Evolutionary conservation across 805 yeast genomes (phyloP), one percentile per base, ranked within the genome.

Genomic region (Yarrowia sp.): DNA sequence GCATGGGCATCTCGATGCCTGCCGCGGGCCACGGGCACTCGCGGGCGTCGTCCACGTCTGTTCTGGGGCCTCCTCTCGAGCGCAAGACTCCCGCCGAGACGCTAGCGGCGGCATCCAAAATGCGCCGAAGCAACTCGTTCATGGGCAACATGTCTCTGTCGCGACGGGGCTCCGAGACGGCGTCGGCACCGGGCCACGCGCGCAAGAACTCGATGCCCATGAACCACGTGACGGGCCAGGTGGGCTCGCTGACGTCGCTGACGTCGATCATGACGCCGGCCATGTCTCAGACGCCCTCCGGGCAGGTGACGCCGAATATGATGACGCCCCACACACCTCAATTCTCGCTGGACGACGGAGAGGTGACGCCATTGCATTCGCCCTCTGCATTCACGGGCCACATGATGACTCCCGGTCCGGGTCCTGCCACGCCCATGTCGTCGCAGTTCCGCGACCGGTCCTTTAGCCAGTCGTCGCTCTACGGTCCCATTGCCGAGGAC

Each of bases 101-200:
- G 63, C 51, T 41, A n/a, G 63, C 51, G 63, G 63, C 51, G 19
- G 49, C 63, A 8, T 30, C 63, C 21, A 54, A 54, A 43, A 43
- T 58, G 49, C 49, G 63, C 49, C 49, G 63, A 41, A 54, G 61
- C 61, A 54, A 26, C 61, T 54, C 61, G 61, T 38, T 54, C n/a
- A 26, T 54, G 33, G 61, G 61, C 33, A 38, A 33, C 59, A 51
- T 51, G 59, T 51, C 58, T 14, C 19, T 56, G 48, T 30, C 63
- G 46, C 63, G 63, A 16, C 63, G 63, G 11, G 63, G 63, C 38
- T 58, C 63, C n/a, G 63, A 58, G 44, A 58, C 63, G 14, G 49
- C 51, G 17, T 26, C 35, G 12, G 61, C 46, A 3, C 46, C 61
- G 11, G 22, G 61, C 16, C 61, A 54, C 17, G 61, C 46, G n/a